Evolutionary conservation across 2,329 filamentous ascomycete species (phyloP).

Genomic region (Aspergillus pseudotamarii): DNA sequence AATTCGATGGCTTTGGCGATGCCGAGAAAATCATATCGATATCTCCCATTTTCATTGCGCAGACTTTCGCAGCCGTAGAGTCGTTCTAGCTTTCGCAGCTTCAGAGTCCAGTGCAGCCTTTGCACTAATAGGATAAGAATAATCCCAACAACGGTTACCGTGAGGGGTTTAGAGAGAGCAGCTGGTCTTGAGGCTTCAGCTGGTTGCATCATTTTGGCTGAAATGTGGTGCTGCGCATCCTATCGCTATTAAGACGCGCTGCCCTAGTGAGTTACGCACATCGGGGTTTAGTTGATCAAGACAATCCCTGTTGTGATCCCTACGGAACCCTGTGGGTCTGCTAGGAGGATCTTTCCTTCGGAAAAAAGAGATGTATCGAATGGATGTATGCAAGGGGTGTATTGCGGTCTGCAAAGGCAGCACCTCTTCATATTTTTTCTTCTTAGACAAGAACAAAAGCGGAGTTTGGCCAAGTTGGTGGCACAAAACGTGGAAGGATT

Average conservation of each 20-base stretch:
- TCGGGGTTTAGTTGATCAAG: background rate
- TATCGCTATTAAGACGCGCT: background rate
- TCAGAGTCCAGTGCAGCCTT: background rate
- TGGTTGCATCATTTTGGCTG: background rate
- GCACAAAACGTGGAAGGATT: too few relatives aligned
- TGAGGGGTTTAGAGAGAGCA: background rate
- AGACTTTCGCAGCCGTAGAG: background rate
- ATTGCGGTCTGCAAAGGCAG: background rate
- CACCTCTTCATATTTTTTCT: too few relatives aligned
- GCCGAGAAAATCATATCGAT: conserved; percentile 1
- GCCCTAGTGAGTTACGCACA: background rate
- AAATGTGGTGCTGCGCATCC: background rate
- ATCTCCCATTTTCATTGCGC: background rate
- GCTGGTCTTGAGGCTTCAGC: background rate
- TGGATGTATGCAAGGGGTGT: background rate
- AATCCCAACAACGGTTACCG: background rate
- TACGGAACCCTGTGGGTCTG: background rate
- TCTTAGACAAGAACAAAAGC: too few relatives aligned
- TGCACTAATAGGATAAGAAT: background rate
- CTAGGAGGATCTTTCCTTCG: background rate
- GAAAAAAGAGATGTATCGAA: background rate
- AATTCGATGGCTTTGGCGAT: conserved; percentile 6
- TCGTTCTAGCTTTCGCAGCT: background rate
- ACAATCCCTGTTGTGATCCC: background rate
- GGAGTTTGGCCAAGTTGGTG: too few relatives aligned